Percentiles rank a stretch among this genome's conserved stretches.
These are phyloP conservation scores for Ceratobasidium sp. DNA, from an alignment of 1,284 basidiomycete species.

Conservation along the genomic window DNA sequence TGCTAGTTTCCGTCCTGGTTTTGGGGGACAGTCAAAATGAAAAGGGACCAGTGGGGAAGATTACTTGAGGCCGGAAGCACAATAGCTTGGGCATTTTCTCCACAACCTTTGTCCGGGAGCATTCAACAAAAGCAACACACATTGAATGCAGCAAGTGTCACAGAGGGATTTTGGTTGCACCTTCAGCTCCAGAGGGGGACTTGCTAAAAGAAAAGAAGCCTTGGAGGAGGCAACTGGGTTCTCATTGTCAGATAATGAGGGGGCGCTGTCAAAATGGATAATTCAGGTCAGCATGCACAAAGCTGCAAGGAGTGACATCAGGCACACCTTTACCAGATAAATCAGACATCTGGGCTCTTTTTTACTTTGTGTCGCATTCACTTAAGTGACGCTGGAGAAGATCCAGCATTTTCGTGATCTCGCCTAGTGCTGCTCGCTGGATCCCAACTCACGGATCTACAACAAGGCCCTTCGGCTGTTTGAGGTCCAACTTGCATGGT, in stretches of 20 bases:
- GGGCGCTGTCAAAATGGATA: slow-evolving; percentile 34
- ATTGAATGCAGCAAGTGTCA: slow-evolving; percentile 31
- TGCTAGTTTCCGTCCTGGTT: slow-evolving; percentile 30
- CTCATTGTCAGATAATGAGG: background rate
- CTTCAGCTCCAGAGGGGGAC: slow-evolving; percentile 21
- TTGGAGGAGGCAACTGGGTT: slow-evolving; percentile 42
- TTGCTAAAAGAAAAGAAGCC: slow-evolving; percentile 37
- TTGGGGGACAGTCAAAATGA: background rate
- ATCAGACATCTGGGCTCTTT: too few species aligned
- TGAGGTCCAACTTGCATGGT: too few species aligned
- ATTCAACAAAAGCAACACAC: slow-evolving; percentile 52
- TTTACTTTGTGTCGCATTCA: too few species aligned
- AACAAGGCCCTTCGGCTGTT: background rate
- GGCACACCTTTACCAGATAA: too few species aligned
- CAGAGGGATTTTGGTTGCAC: slow-evolving; percentile 38
- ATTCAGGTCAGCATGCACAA: slow-evolving; percentile 35
- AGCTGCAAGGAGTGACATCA: slow-evolving; percentile 49
- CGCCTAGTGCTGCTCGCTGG: slow-evolving; percentile 22
- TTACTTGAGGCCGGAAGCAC: too few species aligned
- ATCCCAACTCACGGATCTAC: slow-evolving; percentile 50
- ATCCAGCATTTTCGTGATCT: too few species aligned
- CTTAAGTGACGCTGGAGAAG: too few species aligned
- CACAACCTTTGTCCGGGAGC: too few species aligned
- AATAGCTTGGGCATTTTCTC: too few species aligned
- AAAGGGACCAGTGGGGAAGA: background rate